phyloP scores from a whole-genome alignment of 495 filamentous ascomycete species.

The Xylaria grammica region DNA sequence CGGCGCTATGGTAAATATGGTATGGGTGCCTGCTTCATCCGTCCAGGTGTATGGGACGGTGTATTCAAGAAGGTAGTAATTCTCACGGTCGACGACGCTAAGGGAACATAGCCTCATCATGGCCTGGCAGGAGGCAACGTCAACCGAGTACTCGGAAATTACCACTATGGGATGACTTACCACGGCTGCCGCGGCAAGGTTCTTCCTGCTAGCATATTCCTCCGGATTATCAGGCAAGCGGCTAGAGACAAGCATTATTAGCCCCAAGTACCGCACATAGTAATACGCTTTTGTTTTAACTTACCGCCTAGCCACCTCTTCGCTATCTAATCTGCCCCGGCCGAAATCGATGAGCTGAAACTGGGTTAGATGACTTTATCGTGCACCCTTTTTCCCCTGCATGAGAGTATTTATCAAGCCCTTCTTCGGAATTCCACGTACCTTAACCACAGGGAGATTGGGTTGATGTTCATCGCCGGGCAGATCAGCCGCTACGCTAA shows the following conservation, averaged over 20 bases:
- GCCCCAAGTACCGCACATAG: background rate
- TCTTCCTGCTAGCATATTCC: background rate
- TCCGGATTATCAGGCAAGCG: background rate
- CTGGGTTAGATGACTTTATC: background rate
- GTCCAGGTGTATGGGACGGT: background rate
- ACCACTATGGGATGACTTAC: background rate
- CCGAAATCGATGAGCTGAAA: conserved; percentile 9
- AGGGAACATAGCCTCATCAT: no score
- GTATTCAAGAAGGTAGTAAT: no score
- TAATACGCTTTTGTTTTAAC: background rate
- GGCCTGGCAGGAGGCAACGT: no score
- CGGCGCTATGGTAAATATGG: no score
- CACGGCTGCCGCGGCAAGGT: background rate
- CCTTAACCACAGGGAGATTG: background rate
- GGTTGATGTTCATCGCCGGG: background rate
- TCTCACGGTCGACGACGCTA: no score
- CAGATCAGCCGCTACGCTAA: background rate
- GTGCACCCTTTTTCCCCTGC: background rate
- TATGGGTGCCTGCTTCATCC: background rate
- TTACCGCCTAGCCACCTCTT: background rate
- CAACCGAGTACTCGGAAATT: no score
- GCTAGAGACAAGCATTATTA: background rate
- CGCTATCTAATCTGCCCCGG: background rate
- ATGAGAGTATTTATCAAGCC: no score
- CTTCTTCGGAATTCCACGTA: no score